Conservation (phyloP, 2,329 filamentous ascomycete species). For the Thielaviopsis punctulata region DNA sequence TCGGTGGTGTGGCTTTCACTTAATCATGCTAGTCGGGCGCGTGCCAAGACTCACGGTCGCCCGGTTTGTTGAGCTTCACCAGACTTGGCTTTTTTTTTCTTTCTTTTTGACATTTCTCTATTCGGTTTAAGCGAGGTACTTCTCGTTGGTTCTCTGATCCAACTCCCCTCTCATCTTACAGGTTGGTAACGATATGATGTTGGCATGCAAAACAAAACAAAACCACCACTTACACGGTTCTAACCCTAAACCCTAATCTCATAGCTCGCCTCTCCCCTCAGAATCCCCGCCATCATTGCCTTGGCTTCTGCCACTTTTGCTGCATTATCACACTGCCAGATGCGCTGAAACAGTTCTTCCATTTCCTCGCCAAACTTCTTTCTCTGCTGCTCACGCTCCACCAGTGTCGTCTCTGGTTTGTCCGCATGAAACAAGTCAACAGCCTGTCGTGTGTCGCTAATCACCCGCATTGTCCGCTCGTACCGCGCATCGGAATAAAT, state of each 20-base stretch:
- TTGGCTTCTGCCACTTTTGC: neutral
- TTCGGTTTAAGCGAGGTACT: no score
- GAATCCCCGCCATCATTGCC: neutral
- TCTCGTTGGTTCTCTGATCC: no score
- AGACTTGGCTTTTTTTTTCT: neutral
- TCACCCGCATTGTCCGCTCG: conserved; percentile 19
- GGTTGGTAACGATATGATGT: no score
- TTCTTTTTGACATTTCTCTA: neutral
- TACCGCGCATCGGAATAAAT: conserved; percentile 18
- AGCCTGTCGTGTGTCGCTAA: conserved; percentile 17
- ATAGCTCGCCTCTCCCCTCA: neutral
- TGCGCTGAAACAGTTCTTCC: neutral
- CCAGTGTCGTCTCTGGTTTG: neutral
- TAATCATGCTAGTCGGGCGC: neutral
- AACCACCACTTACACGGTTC: no score
- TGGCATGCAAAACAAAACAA: no score
- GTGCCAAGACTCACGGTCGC: neutral
- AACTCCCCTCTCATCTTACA: no score
- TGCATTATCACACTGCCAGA: neutral
- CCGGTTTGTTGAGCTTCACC: neutral
- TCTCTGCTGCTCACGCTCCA: neutral
- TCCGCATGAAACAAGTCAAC: conserved; percentile 17
- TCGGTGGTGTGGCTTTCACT: no score
- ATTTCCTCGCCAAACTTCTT: neutral
- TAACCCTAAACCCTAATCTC: neutral